phyloP scores from a whole-genome alignment of 202 grass and related monocot genomes.

The Bolboschoenoplectus hybrid region DNA sequence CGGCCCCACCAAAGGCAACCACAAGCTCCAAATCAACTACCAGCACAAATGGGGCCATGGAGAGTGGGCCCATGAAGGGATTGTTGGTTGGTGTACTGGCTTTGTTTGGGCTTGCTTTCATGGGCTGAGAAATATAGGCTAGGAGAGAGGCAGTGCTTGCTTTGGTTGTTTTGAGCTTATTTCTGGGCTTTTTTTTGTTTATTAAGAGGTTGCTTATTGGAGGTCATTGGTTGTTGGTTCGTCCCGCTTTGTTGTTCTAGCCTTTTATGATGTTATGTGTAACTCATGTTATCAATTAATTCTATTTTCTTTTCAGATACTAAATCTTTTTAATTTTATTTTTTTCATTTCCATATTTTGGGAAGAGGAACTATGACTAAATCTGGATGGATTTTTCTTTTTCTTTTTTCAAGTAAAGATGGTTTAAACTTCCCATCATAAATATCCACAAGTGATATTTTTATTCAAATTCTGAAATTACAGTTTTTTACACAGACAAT shows the following conservation, averaged over 20 bases:
- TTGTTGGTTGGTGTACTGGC: conserved; percentile 35
- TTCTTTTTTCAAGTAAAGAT: too few species aligned
- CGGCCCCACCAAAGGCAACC: not conserved
- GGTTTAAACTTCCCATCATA: too few species aligned
- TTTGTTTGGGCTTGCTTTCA: conserved; percentile 36
- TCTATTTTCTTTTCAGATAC: not conserved
- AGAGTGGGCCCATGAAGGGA: conserved; percentile 22
- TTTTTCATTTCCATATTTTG: not conserved
- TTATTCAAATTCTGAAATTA: too few species aligned
- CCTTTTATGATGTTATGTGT: not conserved
- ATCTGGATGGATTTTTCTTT: too few species aligned
- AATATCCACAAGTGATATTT: too few species aligned
- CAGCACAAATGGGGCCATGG: conserved; percentile 34
- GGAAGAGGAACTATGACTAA: too few species aligned
- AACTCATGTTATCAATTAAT: not conserved
- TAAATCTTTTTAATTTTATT: not conserved
- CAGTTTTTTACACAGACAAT: too few species aligned
- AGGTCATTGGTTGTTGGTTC: conserved; percentile 5
- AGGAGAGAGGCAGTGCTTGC: conserved; percentile 53
- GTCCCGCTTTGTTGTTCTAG: not conserved
- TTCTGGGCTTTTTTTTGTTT: conserved; percentile 7
- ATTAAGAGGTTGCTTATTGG: not conserved
- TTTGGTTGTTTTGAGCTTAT: not conserved
- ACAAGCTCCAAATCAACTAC: conserved; percentile 20
- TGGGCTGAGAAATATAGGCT: conserved; percentile 43